A percentile compares a stretch with the other conserved stretches of the same genome.
Evolutionary conservation across 495 filamentous ascomycete genomes (phyloP).

Genomic region (Mytilinidion resinicola): DNA sequence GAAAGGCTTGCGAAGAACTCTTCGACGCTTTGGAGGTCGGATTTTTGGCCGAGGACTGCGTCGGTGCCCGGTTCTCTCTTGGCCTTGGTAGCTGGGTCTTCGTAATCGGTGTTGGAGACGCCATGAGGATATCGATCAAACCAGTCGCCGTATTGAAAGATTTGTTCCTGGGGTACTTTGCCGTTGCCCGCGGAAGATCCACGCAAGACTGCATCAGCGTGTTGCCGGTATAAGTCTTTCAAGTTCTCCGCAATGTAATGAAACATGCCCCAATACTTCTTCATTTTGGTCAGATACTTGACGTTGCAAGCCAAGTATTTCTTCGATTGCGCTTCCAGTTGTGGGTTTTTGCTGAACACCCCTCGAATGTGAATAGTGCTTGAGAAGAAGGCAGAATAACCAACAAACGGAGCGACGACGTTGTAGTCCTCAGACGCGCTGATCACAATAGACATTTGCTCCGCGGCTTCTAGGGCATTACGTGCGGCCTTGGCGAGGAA

Average conservation of each 20-base stretch:
- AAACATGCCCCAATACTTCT: conserved; percentile 96
- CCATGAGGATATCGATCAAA: conserved; percentile 93
- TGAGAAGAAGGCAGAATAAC: conserved; percentile 89
- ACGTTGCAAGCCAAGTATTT: conserved; percentile 84
- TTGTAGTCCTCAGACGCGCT: conserved; percentile 72
- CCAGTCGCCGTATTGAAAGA: conserved; percentile 98
- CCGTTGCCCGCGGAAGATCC: conserved; percentile 10
- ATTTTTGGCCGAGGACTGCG: conserved; percentile 74
- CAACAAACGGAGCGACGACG: conserved; percentile 84
- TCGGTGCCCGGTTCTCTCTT: conserved; percentile 72
- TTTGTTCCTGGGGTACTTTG: conserved; percentile 39
- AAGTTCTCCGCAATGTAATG: conserved; percentile 92
- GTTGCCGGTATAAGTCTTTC: conserved; percentile 80
- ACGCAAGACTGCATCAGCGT: conserved; percentile 63
- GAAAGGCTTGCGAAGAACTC: conserved; percentile 87
- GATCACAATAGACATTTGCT: conserved; percentile 77
- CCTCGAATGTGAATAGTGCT: conserved; percentile 90
- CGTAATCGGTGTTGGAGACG: conserved; percentile 74
- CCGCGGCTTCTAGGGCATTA: conserved; percentile 80
- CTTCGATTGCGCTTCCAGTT: conserved; percentile 71
- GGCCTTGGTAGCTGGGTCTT: conserved; percentile 59
- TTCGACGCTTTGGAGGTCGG: conserved; percentile 86
- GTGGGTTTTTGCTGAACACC: conserved; percentile 74
- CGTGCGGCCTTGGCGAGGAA: conserved; percentile 72
- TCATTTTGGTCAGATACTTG: conserved; percentile 87